phyloP scores from a whole-genome alignment of 176 grass and related monocot genomes.

The Tillandsia fasciculata region DNA sequence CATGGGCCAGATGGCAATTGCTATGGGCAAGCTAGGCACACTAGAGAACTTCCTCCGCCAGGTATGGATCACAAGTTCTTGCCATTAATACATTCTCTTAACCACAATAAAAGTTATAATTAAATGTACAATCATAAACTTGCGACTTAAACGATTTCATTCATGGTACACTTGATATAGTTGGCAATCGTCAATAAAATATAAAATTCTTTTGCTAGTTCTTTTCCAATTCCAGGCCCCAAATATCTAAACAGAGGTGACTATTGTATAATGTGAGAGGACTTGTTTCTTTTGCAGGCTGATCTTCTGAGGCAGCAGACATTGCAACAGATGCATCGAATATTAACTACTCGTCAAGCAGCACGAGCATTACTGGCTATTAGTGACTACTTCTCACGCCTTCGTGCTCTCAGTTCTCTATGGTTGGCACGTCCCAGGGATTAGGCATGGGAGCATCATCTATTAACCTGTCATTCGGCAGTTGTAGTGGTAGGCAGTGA shows the following conservation, averaged over 20 bases:
- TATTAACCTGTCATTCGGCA: neutral
- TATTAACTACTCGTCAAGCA: conserved; percentile 65
- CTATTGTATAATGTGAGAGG: too few species aligned
- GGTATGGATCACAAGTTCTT: conserved; percentile 18
- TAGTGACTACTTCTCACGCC: conserved; percentile 82
- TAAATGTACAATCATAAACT: too few species aligned
- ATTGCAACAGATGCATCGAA: conserved; percentile 78
- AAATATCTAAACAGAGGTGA: too few species aligned
- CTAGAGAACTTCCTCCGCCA: conserved; percentile 84
- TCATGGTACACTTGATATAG: too few species aligned
- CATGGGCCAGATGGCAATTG: conserved; percentile 93
- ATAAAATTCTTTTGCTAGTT: too few species aligned
- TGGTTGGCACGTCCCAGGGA: conserved; percentile 72
- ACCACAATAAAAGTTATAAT: neutral
- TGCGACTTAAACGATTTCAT: too few species aligned
- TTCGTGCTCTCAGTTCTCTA: conserved; percentile 70
- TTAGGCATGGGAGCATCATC: neutral
- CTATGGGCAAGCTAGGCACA: conserved; percentile 74
- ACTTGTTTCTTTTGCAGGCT: conserved; percentile 26
- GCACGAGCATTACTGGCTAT: conserved; percentile 74
- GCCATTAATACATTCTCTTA: too few species aligned
- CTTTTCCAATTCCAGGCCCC: too few species aligned
- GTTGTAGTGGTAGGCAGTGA: neutral
- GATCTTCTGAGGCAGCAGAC: conserved; percentile 92
- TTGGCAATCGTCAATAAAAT: too few species aligned